Base-by-base conservation (phyloP, 2,329 filamentous ascomycete genomes). In the Ascochyta clinopodiicola region DNA sequence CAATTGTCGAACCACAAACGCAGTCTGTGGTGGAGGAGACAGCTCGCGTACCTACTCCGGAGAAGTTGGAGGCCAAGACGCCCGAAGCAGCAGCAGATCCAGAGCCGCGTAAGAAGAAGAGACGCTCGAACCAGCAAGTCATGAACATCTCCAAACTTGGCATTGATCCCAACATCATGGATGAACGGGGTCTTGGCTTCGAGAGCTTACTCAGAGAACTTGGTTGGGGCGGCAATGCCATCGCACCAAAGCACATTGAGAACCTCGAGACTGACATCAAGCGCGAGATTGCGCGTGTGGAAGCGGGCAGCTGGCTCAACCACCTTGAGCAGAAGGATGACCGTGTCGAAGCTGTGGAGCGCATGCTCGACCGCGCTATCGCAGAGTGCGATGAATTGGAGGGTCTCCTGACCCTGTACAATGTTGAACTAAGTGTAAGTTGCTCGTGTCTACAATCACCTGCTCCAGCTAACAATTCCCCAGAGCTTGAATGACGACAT, bases 341-440 rank as follows among this genome's bases (percentile, higher is more conserved):
- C 59, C 86, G 94, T 54, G 90, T 97, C 2, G 88, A 92, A 54
- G 89, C 90, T 24, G 91, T 99, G 64, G 92, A 94, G 67, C 85
- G 81, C 53, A 87, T 96, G 50, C 88, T 99, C 50, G 94, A 99
- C 71, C 84, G 88, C 61, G 90, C 92, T n/a, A 92, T 99, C 67
- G 85, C 88, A 19, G 95, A 99, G 77, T 98, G 95, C 69, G 96
- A 99, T 67, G 94, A 98, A 78, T 81, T 99, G 54, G 95, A 99
- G 73, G 96, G 96, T 56, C 82, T 99, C 35, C 80, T 99, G 47
- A 99, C 95, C 0, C 79, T 99, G 31, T 99, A 99, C 75, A 91
- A 91, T 42, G 95, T 98, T 24, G 95, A 99, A 75, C 82, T 99
- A 59, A 92, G 91, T 67, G 91, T 94, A 83, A 80, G 89, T 75